phyloP scores from a whole-genome alignment of 2,329 filamentous ascomycete genomes.

The Microsporum canis region DNA sequence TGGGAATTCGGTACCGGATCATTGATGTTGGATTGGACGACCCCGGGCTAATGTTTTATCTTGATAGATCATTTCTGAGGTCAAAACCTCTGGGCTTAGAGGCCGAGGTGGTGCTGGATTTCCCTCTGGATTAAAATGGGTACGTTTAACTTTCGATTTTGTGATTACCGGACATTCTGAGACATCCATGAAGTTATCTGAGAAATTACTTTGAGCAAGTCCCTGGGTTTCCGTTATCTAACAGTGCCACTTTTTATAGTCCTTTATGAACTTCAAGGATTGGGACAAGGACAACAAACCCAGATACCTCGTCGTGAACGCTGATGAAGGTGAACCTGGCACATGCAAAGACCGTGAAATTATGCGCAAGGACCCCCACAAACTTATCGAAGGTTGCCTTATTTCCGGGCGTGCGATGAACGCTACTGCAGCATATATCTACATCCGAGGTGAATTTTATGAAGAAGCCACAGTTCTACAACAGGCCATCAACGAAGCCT shows the following conservation, averaged over 20 bases:
- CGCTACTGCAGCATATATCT: conserved; percentile 95
- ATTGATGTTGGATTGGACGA: not conserved
- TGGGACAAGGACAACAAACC: conserved; percentile 98
- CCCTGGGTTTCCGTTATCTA: not conserved
- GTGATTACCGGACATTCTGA: not conserved
- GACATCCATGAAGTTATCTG: not conserved
- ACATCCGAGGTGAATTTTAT: conserved; percentile 97
- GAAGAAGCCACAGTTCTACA: conserved; percentile 90
- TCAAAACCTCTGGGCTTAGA: conserved; percentile 91
- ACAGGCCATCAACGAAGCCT: conserved; percentile 93
- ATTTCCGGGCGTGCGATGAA: conserved; percentile 98
- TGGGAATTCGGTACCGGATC: conserved; percentile 7
- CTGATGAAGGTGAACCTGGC: conserved; percentile 95
- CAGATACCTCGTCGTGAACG: conserved; percentile 94
- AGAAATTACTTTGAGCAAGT: not conserved
- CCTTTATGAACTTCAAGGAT: conserved; percentile 99
- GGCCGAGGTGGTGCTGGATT: conserved; percentile 96
- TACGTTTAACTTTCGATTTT: conserved; percentile 39
- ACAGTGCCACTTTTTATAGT: conserved; percentile 42
- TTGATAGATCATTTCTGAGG: conserved; percentile 78
- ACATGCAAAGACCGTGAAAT: conserved; percentile 99
- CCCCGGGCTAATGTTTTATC: conserved; percentile 6
- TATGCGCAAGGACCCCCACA: conserved; percentile 99
- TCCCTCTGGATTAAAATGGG: conserved; percentile 97
- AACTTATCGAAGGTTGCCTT: conserved; percentile 93